These are phyloP conservation scores for Microsporum audouinii DNA, from an alignment of 2,329 filamentous ascomycete species.

Conservation along the genomic window DNA sequence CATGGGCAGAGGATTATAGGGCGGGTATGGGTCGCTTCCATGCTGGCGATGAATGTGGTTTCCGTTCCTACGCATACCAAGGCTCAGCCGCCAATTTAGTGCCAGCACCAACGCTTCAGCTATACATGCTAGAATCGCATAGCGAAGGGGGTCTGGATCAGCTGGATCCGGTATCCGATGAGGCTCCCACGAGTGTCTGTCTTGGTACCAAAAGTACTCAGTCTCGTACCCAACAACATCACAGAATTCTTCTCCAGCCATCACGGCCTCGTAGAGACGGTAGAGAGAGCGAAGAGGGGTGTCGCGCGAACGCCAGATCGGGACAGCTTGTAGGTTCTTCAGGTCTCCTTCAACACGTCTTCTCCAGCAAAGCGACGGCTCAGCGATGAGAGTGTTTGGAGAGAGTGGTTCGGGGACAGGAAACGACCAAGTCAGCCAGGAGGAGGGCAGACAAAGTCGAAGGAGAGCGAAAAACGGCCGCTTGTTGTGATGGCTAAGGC, in stretches of 20 bases:
- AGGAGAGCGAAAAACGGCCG: constrained; percentile 14
- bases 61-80: constrained; percentile 15
- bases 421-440: constrained; percentile 9
- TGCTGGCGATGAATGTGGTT: constrained; percentile 11
- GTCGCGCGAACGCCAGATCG: constrained; percentile 17
- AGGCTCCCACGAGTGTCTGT: constrained; percentile 15
- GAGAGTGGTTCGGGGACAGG: constrained; percentile 5
- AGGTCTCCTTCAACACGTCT: constrained; percentile 8
- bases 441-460: constrained; percentile 12
- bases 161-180: constrained; percentile 19
- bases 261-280: constrained; percentile 18
- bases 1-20: constrained; percentile 9
- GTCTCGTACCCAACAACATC: constrained; percentile 14
- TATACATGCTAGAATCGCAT: constrained; percentile 21
- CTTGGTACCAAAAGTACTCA: constrained; percentile 20
- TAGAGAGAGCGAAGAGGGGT: constrained; percentile 19
- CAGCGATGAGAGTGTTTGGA: constrained; percentile 3
- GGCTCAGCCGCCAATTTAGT: constrained; percentile 20
- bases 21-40: constrained; percentile 10
- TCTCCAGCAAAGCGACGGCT: constrained; percentile 8
- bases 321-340: constrained; percentile 7
- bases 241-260: constrained; percentile 8
- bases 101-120: constrained; percentile 16
- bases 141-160: constrained; percentile 20
- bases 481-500: constrained; percentile 14